Evolutionary conservation across 495 filamentous ascomycete genomes (phyloP).

Genomic region (Talaromyces thailandensis): DNA sequence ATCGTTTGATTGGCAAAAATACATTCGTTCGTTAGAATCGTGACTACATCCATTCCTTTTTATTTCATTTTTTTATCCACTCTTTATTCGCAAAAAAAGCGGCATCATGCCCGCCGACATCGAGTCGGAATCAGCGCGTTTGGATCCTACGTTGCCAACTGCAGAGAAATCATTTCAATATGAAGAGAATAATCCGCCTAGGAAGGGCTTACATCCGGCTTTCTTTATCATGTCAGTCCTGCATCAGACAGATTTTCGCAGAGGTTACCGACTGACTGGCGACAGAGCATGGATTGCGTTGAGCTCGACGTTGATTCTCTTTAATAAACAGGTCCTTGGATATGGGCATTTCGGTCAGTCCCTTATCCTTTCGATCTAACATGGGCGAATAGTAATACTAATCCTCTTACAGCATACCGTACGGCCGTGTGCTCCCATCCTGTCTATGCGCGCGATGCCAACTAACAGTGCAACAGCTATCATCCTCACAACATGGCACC

Average conservation of each 20-base stretch:
- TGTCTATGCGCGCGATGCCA: background rate
- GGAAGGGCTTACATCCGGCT: conserved; percentile 61
- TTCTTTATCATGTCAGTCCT: conserved; percentile 86
- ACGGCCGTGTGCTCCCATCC: background rate
- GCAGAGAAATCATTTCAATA: conserved; percentile 68
- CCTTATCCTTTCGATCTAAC: background rate
- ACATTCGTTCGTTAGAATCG: background rate
- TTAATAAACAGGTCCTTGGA: conserved; percentile 97
- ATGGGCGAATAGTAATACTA: conserved; percentile 13
- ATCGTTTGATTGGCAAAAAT: background rate
- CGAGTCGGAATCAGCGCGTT: conserved; percentile 21
- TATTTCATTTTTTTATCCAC: background rate
- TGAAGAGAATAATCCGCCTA: conserved; percentile 44
- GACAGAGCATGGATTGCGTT: conserved; percentile 79
- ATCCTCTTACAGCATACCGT: conserved; percentile 23
- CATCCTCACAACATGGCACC: conserved; percentile 71
- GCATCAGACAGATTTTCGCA: no score
- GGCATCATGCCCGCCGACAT: background rate
- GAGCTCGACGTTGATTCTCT: conserved; percentile 88
- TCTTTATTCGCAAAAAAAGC: background rate
- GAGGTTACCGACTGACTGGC: background rate
- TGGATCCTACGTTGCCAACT: conserved; percentile 62
- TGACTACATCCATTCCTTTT: background rate
- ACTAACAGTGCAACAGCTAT: conserved; percentile 29
- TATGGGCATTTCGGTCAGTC: conserved; percentile 73